phyloP scores from a whole-genome alignment of 306 rosid species.

The Quercus ilex region DNA sequence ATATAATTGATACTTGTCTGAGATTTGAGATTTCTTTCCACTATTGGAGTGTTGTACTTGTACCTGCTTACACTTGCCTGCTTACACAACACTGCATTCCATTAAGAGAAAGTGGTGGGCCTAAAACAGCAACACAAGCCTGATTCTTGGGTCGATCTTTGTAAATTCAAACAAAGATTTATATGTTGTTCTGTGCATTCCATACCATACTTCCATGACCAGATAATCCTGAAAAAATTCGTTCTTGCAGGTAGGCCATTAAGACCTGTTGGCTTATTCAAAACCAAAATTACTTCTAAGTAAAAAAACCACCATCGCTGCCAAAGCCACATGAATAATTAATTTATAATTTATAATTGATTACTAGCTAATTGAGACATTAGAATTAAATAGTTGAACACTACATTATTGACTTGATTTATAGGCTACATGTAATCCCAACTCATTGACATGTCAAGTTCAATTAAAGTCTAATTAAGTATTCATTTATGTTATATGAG shows the following conservation, averaged over 20 bases:
- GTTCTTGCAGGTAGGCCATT: not conserved
- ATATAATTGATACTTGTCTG: not conserved
- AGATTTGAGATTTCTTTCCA: slow-evolving; percentile 37
- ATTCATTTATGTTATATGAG: no score
- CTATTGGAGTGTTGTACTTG: slow-evolving; percentile 30
- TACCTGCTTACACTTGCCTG: slow-evolving; percentile 15
- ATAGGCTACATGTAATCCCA: no score
- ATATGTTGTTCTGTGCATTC: not conserved
- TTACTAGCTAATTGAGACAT: no score
- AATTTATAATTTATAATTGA: not conserved
- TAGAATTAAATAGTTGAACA: no score
- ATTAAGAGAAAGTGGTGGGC: slow-evolving; percentile 30
- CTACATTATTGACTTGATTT: no score
- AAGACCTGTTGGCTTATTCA: not conserved
- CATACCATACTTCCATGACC: not conserved
- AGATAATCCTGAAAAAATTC: not conserved
- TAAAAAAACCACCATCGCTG: no score
- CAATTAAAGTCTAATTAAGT: no score
- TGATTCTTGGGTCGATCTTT: not conserved
- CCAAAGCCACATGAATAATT: not conserved
- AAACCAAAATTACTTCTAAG: not conserved
- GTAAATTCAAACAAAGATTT: not conserved
- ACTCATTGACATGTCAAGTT: no score
- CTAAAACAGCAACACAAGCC: not conserved
- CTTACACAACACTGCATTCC: slow-evolving; percentile 23